phyloP scores from a whole-genome alignment of 805 yeast genomes.

The Candida maris region DNA sequence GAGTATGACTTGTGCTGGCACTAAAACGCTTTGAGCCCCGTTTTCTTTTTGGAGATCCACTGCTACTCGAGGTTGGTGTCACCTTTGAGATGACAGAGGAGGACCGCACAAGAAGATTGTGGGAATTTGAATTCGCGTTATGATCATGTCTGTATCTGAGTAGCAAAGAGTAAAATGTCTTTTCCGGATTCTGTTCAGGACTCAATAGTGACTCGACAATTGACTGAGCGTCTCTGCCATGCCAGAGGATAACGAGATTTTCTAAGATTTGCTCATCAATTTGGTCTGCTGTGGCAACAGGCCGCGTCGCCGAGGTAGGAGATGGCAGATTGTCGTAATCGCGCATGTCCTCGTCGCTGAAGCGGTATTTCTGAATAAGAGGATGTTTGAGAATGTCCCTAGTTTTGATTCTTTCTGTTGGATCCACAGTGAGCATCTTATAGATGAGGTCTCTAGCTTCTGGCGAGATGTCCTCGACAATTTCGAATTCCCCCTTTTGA shows the following conservation, averaged over 20 bases:
- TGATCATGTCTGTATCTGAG: slow-evolving; percentile 36
- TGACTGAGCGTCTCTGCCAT: slow-evolving; percentile 43
- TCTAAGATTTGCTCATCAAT: slow-evolving; percentile 52
- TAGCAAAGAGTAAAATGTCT: slow-evolving; percentile 36
- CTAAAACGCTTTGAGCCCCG: slow-evolving; percentile 39
- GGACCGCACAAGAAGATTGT: slow-evolving; percentile 24
- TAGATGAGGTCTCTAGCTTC: slow-evolving; percentile 87
- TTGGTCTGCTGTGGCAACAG: slow-evolving; percentile 44
- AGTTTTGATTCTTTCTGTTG: slow-evolving; percentile 73
- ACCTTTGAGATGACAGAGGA: slow-evolving; percentile 30
- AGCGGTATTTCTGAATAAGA: slow-evolving; percentile 67
- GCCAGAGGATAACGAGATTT: slow-evolving; percentile 56
- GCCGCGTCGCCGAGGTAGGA: slow-evolving; percentile 49
- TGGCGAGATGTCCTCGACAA: slow-evolving; percentile 73
- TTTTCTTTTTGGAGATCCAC: slow-evolving; percentile 32
- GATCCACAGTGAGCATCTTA: slow-evolving; percentile 79
- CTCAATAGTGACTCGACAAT: slow-evolving; percentile 28
- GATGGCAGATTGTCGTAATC: slow-evolving; percentile 45
- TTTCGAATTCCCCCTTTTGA: slow-evolving; percentile 80
- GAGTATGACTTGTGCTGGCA: slow-evolving; percentile 44
- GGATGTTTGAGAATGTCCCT: slow-evolving; percentile 79
- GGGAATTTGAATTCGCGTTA: slow-evolving; percentile 16
- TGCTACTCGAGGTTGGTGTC: slow-evolving; percentile 24
- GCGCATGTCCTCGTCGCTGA: slow-evolving; percentile 33
- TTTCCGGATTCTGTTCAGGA: slow-evolving; percentile 32